Conservation (phyloP, 1,284 basidiomycete genomes). For the Moesziomyces sp. region DNA sequence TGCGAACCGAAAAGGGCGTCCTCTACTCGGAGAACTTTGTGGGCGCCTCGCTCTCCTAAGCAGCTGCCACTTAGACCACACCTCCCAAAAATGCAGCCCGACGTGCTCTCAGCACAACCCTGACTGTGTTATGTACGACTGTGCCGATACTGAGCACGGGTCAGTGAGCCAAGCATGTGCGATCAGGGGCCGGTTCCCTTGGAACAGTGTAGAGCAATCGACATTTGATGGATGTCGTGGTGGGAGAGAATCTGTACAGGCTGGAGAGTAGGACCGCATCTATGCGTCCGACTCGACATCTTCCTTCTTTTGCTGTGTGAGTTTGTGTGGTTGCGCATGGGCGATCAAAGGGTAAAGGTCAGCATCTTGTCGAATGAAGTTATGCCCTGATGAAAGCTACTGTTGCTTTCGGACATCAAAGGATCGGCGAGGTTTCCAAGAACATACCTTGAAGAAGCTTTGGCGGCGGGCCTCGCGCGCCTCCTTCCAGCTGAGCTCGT, state of each 20-base stretch:
- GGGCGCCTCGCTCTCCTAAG: conserved; percentile 60
- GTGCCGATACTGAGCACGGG: too few relatives aligned
- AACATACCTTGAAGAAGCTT: conserved; percentile 70
- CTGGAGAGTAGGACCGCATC: conserved; percentile 7
- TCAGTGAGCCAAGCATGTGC: too few relatives aligned
- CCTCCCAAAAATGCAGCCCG: neutral
- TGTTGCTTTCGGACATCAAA: too few relatives aligned
- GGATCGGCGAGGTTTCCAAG: neutral
- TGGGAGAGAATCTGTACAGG: neutral
- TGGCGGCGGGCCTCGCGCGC: conserved; percentile 69
- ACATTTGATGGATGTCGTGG: conserved; percentile 5
- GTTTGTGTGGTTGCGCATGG: neutral
- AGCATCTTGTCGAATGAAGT: neutral
- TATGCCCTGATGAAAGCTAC: neutral
- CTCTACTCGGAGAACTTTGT: conserved; percentile 56
- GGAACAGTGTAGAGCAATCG: neutral
- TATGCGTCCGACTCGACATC: conserved; percentile 52
- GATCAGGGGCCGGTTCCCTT: too few relatives aligned
- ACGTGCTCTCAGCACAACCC: neutral
- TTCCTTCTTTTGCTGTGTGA: conserved; percentile 40
- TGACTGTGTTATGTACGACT: neutral
- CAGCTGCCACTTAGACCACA: neutral
- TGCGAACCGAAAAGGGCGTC: conserved; percentile 59
- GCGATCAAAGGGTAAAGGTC: neutral
- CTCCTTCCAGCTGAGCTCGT: conserved; percentile 68